phyloP scores from a whole-genome alignment of 2,329 filamentous ascomycete species.

The Colletotrichum zoysiae region DNA sequence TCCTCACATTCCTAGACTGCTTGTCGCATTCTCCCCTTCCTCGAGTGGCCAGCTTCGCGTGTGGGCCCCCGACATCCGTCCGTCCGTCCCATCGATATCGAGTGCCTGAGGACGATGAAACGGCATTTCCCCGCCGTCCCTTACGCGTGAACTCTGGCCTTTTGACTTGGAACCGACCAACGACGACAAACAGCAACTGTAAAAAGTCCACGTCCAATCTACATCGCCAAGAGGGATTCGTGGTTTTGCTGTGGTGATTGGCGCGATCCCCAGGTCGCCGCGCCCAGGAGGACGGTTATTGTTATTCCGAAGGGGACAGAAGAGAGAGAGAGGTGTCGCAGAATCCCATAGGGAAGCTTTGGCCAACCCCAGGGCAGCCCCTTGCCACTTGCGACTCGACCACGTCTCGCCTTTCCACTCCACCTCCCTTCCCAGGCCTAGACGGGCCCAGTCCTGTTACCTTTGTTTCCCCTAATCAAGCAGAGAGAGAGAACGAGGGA shows the following conservation, averaged over 20 bases:
- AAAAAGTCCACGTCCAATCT: conserved; percentile 1
- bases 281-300: background rate
- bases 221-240: conserved; percentile 25
- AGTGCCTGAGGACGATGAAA: conserved; percentile 28
- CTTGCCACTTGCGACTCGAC: conserved; percentile 41
- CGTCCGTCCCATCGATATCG: conserved; percentile 24
- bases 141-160: conserved; percentile 32
- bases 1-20: background rate
- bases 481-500: conserved; percentile 1
- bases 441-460: conserved; percentile 14
- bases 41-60: background rate
- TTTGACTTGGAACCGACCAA: conserved; percentile 19
- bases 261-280: background rate
- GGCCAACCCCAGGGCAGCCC: conserved; percentile 37
- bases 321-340: background rate
- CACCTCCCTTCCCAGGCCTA: conserved; percentile 23
- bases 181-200: background rate
- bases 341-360: conserved; percentile 33
- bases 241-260: conserved; percentile 2
- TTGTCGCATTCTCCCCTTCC: conserved; percentile 13
- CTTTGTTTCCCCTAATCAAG: conserved; percentile 37
- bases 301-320: background rate
- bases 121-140: conserved; percentile 37
- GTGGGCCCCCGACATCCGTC: conserved; percentile 19
- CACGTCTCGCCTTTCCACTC: conserved; percentile 36